These are phyloP conservation scores for Ustilago shanxiensis DNA, from an alignment of 1,284 basidiomycete species.

Conservation along the genomic window DNA sequence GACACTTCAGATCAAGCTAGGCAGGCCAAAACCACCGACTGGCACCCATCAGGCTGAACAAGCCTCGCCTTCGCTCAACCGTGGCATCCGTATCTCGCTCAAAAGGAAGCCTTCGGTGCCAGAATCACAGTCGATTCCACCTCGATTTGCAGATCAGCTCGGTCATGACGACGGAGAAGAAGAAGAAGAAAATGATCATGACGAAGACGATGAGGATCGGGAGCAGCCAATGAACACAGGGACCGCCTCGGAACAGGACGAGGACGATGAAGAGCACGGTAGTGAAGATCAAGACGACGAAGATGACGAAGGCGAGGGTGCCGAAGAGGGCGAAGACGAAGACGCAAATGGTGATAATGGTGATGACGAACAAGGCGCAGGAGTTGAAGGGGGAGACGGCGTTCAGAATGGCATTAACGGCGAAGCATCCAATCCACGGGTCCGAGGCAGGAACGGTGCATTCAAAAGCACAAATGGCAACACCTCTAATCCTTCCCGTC, in stretches of 20 bases:
- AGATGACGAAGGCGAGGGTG: constrained; percentile 11
- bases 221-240: constrained; percentile 2
- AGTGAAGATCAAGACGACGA: constrained; percentile 16
- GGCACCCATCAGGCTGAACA: constrained; percentile 19
- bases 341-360: constrained; percentile 5
- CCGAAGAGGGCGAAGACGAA: constrained; percentile 3
- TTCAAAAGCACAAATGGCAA: constrained; percentile 20
- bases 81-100: constrained; percentile 47
- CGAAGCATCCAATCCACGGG: constrained; percentile 16
- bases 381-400: constrained; percentile 1
- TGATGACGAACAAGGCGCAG: constrained; percentile 7
- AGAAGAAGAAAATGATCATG: constrained; percentile 16
- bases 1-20: constrained; percentile 50
- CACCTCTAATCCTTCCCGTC: constrained; percentile 22
- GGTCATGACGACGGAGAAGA: constrained; percentile 18
- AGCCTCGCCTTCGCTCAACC: constrained; percentile 35
- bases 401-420: constrained; percentile 2
- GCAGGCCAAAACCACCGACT: constrained; percentile 29
- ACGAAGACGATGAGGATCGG: constrained; percentile 15
- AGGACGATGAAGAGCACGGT: constrained; percentile 17
- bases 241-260: constrained; percentile 5
- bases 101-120: constrained; percentile 35
- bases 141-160: constrained; percentile 18
- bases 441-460: constrained; percentile 28
- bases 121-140: constrained; percentile 21